Base-by-base conservation (phyloP, 805 yeast genomes). In the Saturnispora hagleri region DNA sequence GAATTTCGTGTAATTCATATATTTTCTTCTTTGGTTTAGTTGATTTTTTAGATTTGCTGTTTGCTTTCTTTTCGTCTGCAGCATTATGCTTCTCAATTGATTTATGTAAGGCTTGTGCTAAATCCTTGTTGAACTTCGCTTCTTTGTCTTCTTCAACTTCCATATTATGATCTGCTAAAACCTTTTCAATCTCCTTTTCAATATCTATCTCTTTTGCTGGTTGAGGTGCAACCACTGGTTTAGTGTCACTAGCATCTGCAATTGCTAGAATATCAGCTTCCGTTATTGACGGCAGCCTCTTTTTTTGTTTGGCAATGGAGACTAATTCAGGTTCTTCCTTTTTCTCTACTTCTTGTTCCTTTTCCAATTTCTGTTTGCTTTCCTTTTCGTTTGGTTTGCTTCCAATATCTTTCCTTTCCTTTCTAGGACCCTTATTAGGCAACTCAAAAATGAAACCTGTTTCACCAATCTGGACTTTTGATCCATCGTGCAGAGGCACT, bases 391-490 rank as follows among this genome's bases (percentile, higher is more conserved):
- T 51, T 13, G 18, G 13, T 40, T 48, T 48, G 27, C 34, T 17
- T n/a, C 18, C 18, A 24, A 27, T 18, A 6, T 38, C 42, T 33
- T 48, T 40, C 17, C 28, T 13, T 31, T 20, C 33, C 33, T 47
- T 42, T 15, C 40, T 38, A n/a, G 45, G 20, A 20, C 53, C 55
- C 15, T 47, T 54, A 1, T 44, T 45, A 5, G 99, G 99, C 41
- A 93, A 70, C 15, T 91, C 85, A 66, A 93, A 93, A 47, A 81
- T 79, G 66, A 93, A 93, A 8, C 89, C 84, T 17, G 91, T 87
- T 61, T 89, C 95, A 13, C 97, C 98, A 40, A 93, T 88, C 66
- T 93, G 98, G 47, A 93, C 82, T 60, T 86, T 85, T 1, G 90
- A 81, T 41, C 84, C 86, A 67, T 91, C 88, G 22, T 73, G 74